A percentile compares a stretch with the other conserved stretches of the same genome.
These are phyloP conservation scores for Ceriops decandra DNA, from an alignment of 345 rosid genomes.

Conservation along the genomic window DNA sequence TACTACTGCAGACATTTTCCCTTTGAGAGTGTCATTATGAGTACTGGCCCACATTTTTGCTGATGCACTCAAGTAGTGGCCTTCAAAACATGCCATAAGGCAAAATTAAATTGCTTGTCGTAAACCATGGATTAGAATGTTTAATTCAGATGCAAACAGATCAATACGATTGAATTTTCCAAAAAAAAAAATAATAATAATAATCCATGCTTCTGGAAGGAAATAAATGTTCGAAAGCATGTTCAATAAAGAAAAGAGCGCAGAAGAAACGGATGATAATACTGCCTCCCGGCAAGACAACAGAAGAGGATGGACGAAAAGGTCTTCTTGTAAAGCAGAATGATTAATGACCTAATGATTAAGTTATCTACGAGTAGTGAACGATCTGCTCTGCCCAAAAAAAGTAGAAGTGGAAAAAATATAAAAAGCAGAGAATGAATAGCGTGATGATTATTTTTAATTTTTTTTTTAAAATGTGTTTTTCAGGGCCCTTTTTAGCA, in stretches of 20 bases:
- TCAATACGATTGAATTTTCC: no score
- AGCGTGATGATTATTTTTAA: constrained; percentile 7
- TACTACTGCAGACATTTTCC: constrained; percentile 67
- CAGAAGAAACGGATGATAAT: neutral
- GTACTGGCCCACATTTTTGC: constrained; percentile 97
- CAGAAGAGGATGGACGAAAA: neutral
- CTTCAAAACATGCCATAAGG: constrained; percentile 37
- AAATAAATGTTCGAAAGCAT: neutral
- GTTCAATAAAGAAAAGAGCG: neutral
- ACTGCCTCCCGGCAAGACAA: neutral
- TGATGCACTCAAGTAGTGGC: constrained; percentile 92
- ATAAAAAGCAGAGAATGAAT: neutral
- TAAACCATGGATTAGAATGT: neutral
- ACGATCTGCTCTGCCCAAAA: constrained; percentile 4
- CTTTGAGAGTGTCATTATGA: constrained; percentile 55
- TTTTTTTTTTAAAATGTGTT: constrained; percentile 5
- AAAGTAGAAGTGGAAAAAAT: neutral
- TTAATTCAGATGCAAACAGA: no score
- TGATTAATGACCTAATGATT: no score
- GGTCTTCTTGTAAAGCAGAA: no score
- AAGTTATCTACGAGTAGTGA: neutral
- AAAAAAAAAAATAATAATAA: no score
- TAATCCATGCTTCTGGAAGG: no score
- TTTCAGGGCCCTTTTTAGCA: neutral
- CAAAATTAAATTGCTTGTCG: neutral